These are phyloP conservation scores for Apiospora rasikravindrae DNA, from an alignment of 2,329 filamentous ascomycete species.

Conservation along the genomic window DNA sequence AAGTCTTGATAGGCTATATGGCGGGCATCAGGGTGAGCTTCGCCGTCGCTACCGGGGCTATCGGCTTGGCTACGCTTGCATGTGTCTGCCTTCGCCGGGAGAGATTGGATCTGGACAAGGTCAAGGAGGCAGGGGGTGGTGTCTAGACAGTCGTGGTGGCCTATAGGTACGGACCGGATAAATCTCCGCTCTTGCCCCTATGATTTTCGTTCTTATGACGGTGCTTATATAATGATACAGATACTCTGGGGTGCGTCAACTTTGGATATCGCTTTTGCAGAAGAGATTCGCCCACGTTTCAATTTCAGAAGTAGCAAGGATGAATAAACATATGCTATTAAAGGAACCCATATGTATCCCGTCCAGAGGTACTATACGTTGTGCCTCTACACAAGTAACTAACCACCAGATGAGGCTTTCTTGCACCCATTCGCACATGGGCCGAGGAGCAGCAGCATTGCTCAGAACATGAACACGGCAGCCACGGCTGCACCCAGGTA, in stretches of 20 bases:
- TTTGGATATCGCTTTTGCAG: no score
- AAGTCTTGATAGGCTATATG: constrained; percentile 7
- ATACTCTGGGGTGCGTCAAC: no score
- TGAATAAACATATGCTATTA: not conserved
- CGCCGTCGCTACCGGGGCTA: not conserved
- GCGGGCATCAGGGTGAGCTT: not conserved
- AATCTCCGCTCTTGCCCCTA: not conserved
- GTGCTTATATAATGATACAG: no score
- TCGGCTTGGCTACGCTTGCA: not conserved
- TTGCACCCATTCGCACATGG: not conserved
- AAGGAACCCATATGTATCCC: not conserved
- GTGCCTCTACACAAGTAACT: not conserved
- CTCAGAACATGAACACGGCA: not conserved
- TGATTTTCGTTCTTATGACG: no score
- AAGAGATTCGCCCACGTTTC: not conserved
- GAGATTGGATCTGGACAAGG: not conserved
- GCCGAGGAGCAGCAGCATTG: not conserved
- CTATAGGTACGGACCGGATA: not conserved
- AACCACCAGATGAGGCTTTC: no score
- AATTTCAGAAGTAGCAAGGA: not conserved
- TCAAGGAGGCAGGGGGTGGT: not conserved
- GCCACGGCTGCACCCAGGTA: not conserved
- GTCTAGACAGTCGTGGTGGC: not conserved
- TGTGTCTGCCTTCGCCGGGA: not conserved
- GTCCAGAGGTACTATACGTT: no score